A percentile compares a stretch with the other conserved stretches of the same genome.
These are phyloP conservation scores for Crithidia acanthocephali DNA, from an alignment of 208 protist genomes.

Conservation along the genomic window DNA sequence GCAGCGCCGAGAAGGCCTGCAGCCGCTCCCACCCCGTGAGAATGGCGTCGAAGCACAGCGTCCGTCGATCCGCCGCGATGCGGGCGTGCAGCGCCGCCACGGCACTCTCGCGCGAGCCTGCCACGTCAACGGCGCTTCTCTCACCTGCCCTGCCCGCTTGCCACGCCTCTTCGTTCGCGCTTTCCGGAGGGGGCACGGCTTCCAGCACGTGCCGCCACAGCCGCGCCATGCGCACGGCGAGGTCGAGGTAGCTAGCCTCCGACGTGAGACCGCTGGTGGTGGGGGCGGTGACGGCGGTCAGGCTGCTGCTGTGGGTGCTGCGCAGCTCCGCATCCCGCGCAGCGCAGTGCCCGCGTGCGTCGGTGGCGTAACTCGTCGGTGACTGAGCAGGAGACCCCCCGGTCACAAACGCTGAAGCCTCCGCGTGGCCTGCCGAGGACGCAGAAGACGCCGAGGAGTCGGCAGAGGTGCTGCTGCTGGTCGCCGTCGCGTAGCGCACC, in stretches of 20 bases:
- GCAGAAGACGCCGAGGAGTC: conserved; percentile 3
- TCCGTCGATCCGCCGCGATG: conserved; percentile 41
- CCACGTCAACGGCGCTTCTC: not conserved
- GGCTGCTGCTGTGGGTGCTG: conserved; percentile 22
- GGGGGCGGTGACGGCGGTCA: not conserved
- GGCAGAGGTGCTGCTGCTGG: conserved; percentile 1
- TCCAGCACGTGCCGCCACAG: conserved; percentile 53
- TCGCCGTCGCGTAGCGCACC: conserved; percentile 33
- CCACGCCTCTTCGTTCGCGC: not conserved
- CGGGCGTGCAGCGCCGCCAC: conserved; percentile 41
- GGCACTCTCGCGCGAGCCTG: not conserved
- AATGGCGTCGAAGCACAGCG: conserved; percentile 69
- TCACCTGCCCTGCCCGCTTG: not conserved
- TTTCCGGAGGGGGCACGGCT: not conserved
- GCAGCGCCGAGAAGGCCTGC: conserved; percentile 36
- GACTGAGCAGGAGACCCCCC: not conserved
- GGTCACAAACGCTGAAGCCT: not conserved
- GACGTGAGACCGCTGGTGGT: conserved; percentile 6
- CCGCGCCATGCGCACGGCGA: conserved; percentile 53
- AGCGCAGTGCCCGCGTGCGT: not conserved
- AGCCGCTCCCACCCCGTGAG: conserved; percentile 65
- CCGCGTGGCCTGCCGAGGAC: not conserved
- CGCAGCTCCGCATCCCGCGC: conserved; percentile 4
- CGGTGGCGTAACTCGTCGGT: not conserved
- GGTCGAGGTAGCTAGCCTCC: conserved; percentile 18